Evolutionary conservation across 371 early-diverging fungal genomes (phyloP).

Genomic region (Scutellospora calospora): DNA sequence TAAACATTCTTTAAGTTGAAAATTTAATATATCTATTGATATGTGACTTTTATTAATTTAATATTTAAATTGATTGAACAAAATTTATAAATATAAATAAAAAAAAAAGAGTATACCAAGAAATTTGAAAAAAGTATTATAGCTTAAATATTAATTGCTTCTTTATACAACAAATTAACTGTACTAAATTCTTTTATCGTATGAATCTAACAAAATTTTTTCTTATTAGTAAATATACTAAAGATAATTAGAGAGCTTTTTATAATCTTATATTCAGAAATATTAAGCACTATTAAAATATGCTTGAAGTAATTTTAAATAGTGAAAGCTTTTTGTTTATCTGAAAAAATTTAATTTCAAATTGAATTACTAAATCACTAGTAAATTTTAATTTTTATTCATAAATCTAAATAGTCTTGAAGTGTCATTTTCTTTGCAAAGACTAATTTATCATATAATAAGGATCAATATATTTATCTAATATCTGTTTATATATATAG

Average conservation of each 20-base stretch:
- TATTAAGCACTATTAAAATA: too few relatives aligned
- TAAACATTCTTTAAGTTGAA: conserved; percentile 82
- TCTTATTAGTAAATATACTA: conserved; percentile 81
- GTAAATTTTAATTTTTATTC: too few relatives aligned
- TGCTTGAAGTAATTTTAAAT: too few relatives aligned
- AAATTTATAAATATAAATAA: background rate
- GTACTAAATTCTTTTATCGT: conserved; percentile 87
- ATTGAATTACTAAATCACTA: too few relatives aligned
- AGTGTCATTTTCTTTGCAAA: too few relatives aligned
- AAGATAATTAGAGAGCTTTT: conserved; percentile 76
- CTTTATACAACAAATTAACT: conserved; percentile 72
- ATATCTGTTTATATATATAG: too few relatives aligned
- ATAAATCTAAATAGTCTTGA: too few relatives aligned
- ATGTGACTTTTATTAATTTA: conserved; percentile 12
- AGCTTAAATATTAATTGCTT: conserved; percentile 60
- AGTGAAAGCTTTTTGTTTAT: too few relatives aligned
- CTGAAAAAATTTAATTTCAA: too few relatives aligned
- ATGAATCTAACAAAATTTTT: conserved; percentile 89
- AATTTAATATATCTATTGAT: conserved; percentile 58
- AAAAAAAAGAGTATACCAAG: conserved; percentile 54
- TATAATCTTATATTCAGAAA: conserved; percentile 50
- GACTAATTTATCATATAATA: too few relatives aligned
- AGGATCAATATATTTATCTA: too few relatives aligned
- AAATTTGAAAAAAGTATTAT: conserved; percentile 61
- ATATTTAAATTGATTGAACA: background rate